Evolutionary conservation across 2,329 filamentous ascomycete species (phyloP).

Genomic region (Neophaeococcomyces mojaviensis): DNA sequence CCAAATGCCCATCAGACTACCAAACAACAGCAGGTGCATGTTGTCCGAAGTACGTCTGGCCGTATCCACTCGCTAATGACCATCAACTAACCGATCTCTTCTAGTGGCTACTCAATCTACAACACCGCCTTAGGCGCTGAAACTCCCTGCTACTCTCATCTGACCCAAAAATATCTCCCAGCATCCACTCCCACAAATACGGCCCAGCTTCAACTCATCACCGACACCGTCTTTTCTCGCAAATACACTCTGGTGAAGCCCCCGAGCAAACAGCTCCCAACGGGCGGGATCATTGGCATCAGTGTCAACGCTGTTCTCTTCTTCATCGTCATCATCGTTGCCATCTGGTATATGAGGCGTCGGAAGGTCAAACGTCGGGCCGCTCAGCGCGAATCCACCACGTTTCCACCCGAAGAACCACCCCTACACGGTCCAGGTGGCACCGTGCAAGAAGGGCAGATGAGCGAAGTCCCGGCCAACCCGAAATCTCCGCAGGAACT

Average conservation of each 20-base stretch:
- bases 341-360: conserved; percentile 11
- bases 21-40: conserved; percentile 21
- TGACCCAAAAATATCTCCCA: conserved; percentile 16
- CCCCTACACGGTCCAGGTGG: conserved; percentile 5
- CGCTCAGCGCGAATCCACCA: conserved; percentile 11
- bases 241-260: conserved; percentile 15
- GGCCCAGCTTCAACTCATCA: conserved; percentile 19
- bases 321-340: conserved; percentile 4
- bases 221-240: conserved; percentile 22
- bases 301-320: conserved; percentile 13
- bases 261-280: conserved; percentile 8
- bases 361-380: conserved; percentile 13
- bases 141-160: conserved; percentile 22
- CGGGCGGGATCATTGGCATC: conserved; percentile 21
- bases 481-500: conserved; percentile 16
- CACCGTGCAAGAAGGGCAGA: neutral
- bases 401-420: conserved; percentile 21
- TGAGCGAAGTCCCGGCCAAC: conserved; percentile 1
- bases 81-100: neutral
- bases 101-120: conserved; percentile 23
- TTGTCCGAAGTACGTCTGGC: conserved; percentile 21
- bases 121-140: conserved; percentile 19
- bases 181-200: conserved; percentile 15
- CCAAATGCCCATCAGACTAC: conserved; percentile 23
- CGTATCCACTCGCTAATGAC: conserved; percentile 9